Evolutionary conservation across 306 rosid genomes (phyloP), one percentile per base, ranked within the genome.

Genomic region (Hippophae gyantsensis): DNA sequence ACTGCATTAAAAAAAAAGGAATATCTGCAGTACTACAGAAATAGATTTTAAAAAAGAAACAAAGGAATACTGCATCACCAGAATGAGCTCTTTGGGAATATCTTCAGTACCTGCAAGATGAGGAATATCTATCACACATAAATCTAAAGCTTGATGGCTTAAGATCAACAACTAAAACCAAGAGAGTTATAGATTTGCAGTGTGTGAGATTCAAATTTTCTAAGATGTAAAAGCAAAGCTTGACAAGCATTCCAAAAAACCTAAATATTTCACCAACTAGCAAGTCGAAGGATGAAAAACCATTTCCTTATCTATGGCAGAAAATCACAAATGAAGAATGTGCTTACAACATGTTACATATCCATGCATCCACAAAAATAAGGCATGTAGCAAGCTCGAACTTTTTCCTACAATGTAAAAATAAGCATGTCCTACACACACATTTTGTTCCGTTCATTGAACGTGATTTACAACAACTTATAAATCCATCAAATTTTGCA

Each of bases 41-140:
- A 38, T 9, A 14, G 11, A 18, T 18, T 18, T 18, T 18, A 18
- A 18, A 18, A 18, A 18, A 18, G 23, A 18, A 18, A 18, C 23
- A 48, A 46, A 27, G 48, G 48, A 3, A 47, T 65, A 50, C 49
- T 56, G 67, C 61, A 68, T 65, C 74, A 92, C 99, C 99, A 80
- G 65, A 65, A 85, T 73, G 65, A 81, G 78, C 64, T 88, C 93
- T 81, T 75, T 77, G 9, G 93, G 85, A 53, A 75, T 78, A 61
- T 88, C 99, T 80, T 83, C 95, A 9, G 93, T 83, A 74, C 73
- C 96, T 92, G 96, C 68, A 84, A 63, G 74, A 65, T 67, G 67
- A 71, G 63, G 65, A 58, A 56, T 6, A 77, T 48, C 13, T 74
- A 52, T 76, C 65, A 78, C 45, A 25, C 45, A 14, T 7, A 52